Percentiles rank a stretch among this genome's conserved stretches.
Evolutionary conservation across 176 grass and related monocot species (phyloP).

Genomic region (Oryza brachyantha): DNA sequence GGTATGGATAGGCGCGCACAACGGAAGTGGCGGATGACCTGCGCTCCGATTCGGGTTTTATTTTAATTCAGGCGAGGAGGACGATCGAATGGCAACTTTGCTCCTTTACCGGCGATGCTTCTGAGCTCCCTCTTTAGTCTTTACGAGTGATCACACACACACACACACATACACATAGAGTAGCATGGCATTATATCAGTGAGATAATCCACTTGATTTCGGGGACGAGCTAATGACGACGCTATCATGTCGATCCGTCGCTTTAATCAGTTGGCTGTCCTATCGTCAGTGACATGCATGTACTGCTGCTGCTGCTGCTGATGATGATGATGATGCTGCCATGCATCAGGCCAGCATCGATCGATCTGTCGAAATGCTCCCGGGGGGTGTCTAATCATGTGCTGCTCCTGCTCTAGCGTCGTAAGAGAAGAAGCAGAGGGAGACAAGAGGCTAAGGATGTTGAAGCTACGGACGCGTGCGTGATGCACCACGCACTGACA

Average conservation of each 20-base stretch:
- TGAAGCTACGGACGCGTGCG: neutral
- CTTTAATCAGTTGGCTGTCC: neutral
- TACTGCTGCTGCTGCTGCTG: too few species aligned
- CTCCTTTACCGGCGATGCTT: neutral
- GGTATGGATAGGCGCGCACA: constrained; percentile 28
- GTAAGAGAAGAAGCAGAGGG: neutral
- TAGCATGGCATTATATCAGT: neutral
- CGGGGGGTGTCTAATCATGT: neutral
- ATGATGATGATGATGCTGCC: too few species aligned
- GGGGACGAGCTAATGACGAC: neutral
- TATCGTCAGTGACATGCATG: neutral
- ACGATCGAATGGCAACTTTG: constrained; percentile 31
- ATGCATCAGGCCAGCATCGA: neutral
- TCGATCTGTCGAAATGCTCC: neutral
- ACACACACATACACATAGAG: neutral
- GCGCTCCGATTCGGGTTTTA: constrained; percentile 1
- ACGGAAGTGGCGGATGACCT: constrained; percentile 32
- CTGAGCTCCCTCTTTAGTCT: too few species aligned
- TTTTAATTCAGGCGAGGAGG: neutral
- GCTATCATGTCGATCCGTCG: neutral
- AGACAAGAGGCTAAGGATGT: neutral
- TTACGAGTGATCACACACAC: neutral
- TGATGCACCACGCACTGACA: neutral
- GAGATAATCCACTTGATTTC: neutral
- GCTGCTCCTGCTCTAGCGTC: neutral